Evolutionary conservation across 2,329 filamentous ascomycete species (phyloP), one percentile per base, ranked within the genome.

Genomic region (Fusarium sp.): DNA sequence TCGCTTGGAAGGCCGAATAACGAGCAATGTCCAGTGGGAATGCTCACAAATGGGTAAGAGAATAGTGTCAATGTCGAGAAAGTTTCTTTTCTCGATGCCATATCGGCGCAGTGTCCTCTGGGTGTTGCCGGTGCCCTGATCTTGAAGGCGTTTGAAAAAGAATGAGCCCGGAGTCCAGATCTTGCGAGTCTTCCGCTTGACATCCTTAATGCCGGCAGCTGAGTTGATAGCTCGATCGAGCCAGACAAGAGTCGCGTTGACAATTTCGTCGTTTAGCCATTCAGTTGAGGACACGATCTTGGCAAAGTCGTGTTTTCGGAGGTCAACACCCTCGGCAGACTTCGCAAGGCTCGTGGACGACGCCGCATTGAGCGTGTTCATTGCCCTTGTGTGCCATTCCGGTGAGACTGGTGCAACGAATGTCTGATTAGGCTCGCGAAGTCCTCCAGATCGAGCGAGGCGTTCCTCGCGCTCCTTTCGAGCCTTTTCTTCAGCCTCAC

Each of bases 211-310:
- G 32, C 90, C 90, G 34, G 86, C 87, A 38, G 86, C 83, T 66
- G 85, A 82, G 78, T 92, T 92, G 76, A 91, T 82, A 56, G 86
- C 87, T 22, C 86, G 84, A 54, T 91, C 89, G 20, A 94, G 83
- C 78, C 89, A 88, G 34, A 87, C 82, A 32, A 94, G 85, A 54
- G 89, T 89, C 20, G 89, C 89, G 75, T 94, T 93, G 75, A 96
- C 89, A 57, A 93, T 89, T 75, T 93, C 91, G 79, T 95, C 93
- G 72, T 95, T 95, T 12, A 96, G 86, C 93, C 93, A 96, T 34
- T 85, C 85, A 1, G 82, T 85, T 14, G 83, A 80, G 24, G 84
- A 84, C 22, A 92, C 85, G 13, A 95, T 82, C 52, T 87, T 91
- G n/a, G 82, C 84, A 75, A 94, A 91, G 78, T 94, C 92, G 59